These are phyloP conservation scores for Elasticomyces elasticus DNA, from an alignment of 495 filamentous ascomycete species.

Conservation along the genomic window DNA sequence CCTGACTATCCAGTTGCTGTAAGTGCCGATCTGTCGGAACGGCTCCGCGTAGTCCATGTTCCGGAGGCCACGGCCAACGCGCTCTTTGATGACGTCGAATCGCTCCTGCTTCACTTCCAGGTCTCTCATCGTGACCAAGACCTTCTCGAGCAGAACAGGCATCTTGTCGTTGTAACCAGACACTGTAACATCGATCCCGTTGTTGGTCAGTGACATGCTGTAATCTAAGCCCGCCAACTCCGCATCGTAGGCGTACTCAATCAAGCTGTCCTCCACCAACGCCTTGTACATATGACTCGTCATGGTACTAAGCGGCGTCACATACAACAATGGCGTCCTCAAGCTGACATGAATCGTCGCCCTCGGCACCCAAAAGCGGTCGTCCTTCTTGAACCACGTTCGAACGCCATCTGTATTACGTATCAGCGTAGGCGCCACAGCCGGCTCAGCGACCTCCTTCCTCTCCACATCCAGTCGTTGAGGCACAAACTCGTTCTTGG, in stretches of 20 bases:
- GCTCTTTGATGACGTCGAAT: slow-evolving; percentile 87
- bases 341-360: slow-evolving; percentile 73
- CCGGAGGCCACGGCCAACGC: slow-evolving; percentile 58
- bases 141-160: slow-evolving; percentile 79
- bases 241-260: slow-evolving; percentile 93
- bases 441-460: slow-evolving; percentile 67
- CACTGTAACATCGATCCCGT: slow-evolving; percentile 70
- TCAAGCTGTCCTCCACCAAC: slow-evolving; percentile 77
- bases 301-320: slow-evolving; percentile 66
- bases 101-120: slow-evolving; percentile 72
- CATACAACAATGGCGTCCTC: slow-evolving; percentile 64
- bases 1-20: slow-evolving; percentile 63
- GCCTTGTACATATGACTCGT: slow-evolving; percentile 77
- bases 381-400: slow-evolving; percentile 98
- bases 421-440: slow-evolving; percentile 70
- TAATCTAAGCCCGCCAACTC: slow-evolving; percentile 89
- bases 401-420: slow-evolving; percentile 74
- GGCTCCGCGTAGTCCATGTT: slow-evolving; percentile 84
- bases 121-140: slow-evolving; percentile 77
- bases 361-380: slow-evolving; percentile 97
- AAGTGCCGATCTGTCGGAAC: slow-evolving; percentile 83
- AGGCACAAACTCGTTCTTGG: slow-evolving; percentile 93
- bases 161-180: slow-evolving; percentile 96
- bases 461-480: slow-evolving; percentile 90
- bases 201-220: slow-evolving; percentile 54